Evolutionary conservation across 441 rosid genomes (phyloP).

Genomic region (Aleurites moluccanus): DNA sequence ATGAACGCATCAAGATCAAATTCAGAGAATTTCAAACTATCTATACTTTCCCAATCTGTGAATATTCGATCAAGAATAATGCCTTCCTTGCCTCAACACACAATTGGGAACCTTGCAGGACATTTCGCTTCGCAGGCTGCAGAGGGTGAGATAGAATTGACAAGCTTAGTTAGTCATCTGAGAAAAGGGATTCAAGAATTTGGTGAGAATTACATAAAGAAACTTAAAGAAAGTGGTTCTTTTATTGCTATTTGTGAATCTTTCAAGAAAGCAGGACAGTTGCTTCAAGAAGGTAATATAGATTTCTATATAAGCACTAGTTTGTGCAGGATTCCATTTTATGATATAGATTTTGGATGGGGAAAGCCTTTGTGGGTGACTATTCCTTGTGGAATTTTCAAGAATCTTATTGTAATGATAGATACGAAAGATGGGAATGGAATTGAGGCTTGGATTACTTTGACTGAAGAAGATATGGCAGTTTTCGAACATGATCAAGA

Average conservation of each 20-base stretch:
- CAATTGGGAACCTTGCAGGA: constrained; percentile 33
- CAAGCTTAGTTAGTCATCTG: constrained; percentile 24
- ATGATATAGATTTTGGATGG: constrained; percentile 42
- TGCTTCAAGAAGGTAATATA: no score
- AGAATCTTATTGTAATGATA: constrained; percentile 18
- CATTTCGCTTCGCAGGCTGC: constrained; percentile 1
- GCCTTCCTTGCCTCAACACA: constrained; percentile 20
- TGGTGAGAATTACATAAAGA: constrained; percentile 11
- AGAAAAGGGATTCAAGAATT: constrained; percentile 22
- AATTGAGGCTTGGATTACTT: constrained; percentile 46
- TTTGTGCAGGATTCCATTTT: constrained; percentile 28
- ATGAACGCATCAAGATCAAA: constrained; percentile 27
- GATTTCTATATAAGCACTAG: constrained; percentile 3
- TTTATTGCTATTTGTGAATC: neutral
- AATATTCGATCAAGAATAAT: constrained; percentile 26
- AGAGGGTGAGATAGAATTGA: constrained; percentile 25
- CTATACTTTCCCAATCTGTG: constrained; percentile 27
- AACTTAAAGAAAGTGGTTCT: constrained; percentile 11
- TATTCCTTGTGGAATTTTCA: constrained; percentile 1
- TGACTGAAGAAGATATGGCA: constrained; percentile 36
- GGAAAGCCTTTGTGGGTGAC: constrained; percentile 44
- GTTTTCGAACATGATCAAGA: constrained; percentile 31
- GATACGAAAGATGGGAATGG: constrained; percentile 38
- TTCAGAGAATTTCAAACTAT: neutral
- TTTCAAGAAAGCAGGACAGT: no score